Base-by-base conservation (phyloP, 495 filamentous ascomycete species). In the Neurospora cerealis region DNA sequence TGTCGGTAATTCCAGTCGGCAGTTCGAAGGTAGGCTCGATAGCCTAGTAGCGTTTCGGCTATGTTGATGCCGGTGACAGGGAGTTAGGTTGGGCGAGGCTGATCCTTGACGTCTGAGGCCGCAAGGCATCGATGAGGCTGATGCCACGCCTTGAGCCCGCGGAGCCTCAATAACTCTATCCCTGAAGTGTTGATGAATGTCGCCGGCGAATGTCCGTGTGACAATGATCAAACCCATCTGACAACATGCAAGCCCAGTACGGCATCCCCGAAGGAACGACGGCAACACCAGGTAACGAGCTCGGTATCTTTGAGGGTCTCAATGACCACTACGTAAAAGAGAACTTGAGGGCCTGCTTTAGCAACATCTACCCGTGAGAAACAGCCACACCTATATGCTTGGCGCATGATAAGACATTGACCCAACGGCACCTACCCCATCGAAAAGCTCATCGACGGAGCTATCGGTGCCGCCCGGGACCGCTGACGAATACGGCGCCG, bases 301-400 rank as follows among this genome's bases (percentile, higher is more conserved):
- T 82, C 4, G 80, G 79, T 39, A 78, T 82, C 42, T 83, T 81
- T 41, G 77, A 80, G 73, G 73, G 76, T 19, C 71, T 83, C 13
- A 76, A 75, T 46, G 77, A 81, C 69, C 82, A 82, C 73, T 85
- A 82, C 70, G 78, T 79, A 74, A 87, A 90, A 72, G 79, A 82
- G 2, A 89, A 92, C 74, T 81, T 93, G 19, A 80, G 91, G 74
- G 76, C 85, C 5, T 93, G 89, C 82, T 92, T 90, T 80, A 78
- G 78, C 34, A 83, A 83, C 71, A 87, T 86, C 62, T 74, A 83
- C 32, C 78, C 78, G 74, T 79, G 74, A 42, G 72, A 37, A 44
- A 2, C 10, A 21, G 13, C 40, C 40, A 5, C 46, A 34, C 15
- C 44, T 2, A 17, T 15, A n/a, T 70, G 10, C 37, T 5, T 36